Conservation (phyloP, 1,139 yeast species). For the Pneumocystis canis region DNA sequence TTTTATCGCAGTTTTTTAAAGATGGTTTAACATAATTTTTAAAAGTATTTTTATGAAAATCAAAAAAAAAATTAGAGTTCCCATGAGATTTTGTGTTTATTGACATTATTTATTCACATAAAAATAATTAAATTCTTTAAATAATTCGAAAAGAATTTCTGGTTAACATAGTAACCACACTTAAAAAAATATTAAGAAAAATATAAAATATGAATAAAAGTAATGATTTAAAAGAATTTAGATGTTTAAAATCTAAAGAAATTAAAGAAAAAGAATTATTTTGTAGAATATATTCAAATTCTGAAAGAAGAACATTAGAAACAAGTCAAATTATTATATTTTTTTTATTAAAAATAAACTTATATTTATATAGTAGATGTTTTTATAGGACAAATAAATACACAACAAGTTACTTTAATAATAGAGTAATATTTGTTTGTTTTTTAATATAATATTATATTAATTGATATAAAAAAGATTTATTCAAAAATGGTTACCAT, state of each 20-base stretch:
- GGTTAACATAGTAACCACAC: no score
- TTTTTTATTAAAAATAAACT: not conserved
- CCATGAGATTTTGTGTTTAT: not conserved
- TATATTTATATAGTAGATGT: constrained; percentile 4
- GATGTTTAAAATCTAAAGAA: not conserved
- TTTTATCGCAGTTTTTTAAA: not conserved
- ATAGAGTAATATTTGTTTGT: not conserved
- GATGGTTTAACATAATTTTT: not conserved
- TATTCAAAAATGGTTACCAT: not conserved
- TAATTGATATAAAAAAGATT: not conserved
- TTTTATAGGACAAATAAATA: constrained; percentile 6
- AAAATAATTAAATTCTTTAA: no score
- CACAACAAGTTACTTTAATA: constrained; percentile 3
- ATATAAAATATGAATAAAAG: not conserved
- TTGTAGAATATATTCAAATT: constrained; percentile 7
- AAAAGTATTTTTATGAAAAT: not conserved
- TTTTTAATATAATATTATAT: constrained; percentile 1
- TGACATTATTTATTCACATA: no score
- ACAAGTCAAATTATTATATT: not conserved
- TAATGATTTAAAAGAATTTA: not conserved
- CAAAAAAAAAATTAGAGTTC: not conserved
- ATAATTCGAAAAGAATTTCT: no score
- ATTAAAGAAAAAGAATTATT: constrained; percentile 6
- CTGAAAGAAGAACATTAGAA: constrained; percentile 8
- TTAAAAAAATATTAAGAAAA: no score